Conservation (phyloP, 2,329 filamentous ascomycete species). For the Catunica adiposa region DNA sequence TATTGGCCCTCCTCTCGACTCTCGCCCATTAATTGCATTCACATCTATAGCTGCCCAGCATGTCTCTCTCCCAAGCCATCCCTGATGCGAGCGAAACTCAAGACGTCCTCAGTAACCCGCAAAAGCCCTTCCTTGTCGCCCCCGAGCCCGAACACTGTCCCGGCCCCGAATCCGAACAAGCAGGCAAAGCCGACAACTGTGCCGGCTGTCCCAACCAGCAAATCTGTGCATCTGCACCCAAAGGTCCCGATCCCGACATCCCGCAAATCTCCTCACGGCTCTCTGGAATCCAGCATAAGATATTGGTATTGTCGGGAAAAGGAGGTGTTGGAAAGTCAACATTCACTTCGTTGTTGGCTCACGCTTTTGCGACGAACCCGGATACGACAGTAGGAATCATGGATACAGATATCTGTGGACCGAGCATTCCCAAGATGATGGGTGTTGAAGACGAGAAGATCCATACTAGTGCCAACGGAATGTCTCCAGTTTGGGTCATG, state of each 20-base stretch:
- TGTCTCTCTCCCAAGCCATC: constrained; percentile 64
- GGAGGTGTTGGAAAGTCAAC: constrained; percentile 95
- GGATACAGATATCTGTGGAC: constrained; percentile 96
- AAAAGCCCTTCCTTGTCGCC: constrained; percentile 72
- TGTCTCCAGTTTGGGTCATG: constrained; percentile 88
- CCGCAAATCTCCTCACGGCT: constrained; percentile 74
- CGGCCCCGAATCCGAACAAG: constrained; percentile 63
- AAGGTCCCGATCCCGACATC: constrained; percentile 90
- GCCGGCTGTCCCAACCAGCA: constrained; percentile 89
- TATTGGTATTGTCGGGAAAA: constrained; percentile 84
- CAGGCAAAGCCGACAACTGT: constrained; percentile 64
- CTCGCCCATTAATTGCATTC: not conserved
- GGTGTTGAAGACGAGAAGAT: constrained; percentile 88
- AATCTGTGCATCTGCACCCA: constrained; percentile 86
- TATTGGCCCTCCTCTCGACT: not conserved
- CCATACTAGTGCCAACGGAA: constrained; percentile 73
- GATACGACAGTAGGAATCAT: constrained; percentile 76
- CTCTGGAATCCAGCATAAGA: constrained; percentile 70
- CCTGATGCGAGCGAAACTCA: constrained; percentile 39
- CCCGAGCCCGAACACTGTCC: constrained; percentile 96
- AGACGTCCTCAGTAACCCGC: constrained; percentile 56
- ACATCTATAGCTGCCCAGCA: constrained; percentile 25
- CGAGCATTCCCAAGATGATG: constrained; percentile 97
- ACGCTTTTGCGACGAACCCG: constrained; percentile 72
- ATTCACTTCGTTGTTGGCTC: constrained; percentile 72